Base-by-base conservation (phyloP, 441 rosid species). In the Euphorbia schlechtendalii region DNA sequence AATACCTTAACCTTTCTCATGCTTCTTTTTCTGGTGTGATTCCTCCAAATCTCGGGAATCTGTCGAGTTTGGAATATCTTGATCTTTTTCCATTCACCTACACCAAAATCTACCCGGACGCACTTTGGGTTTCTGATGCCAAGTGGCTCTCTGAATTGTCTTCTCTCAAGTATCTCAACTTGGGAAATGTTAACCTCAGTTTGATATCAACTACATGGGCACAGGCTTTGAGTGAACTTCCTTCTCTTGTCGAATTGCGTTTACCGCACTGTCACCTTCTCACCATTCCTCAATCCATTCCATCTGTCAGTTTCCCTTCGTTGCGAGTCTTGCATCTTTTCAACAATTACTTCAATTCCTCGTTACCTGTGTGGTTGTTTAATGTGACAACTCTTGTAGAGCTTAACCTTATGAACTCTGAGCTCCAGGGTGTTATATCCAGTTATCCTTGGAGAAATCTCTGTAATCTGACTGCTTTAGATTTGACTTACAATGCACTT, bases 11-110 rank as follows among this genome's bases (percentile, higher is more conserved):
- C 64, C 81, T 65, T 60, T 74, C 77, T 27, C 55, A 14, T 8
- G 71, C 75, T 12, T 70, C 71, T 2, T 74, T 77, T 21, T 64
- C 65, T 24, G 83, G 79, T 24, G 3, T 18, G 0, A 32, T 77
- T 46, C 79, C 74, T 20, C 61, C 79, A 14, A 69, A 68, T 20
- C 63, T 80, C 13, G 79, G 83, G 14, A 74, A 77, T 51, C 51
- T 80, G 45, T 65, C 73, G 1, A 69, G 54, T 34, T 65, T 77
- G 70, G 58, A 22, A 13, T 61, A 67, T 59, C 77, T 80, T 25
- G 77, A 77, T 59, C 74, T 77, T n/a, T 49, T 54, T 34, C 28
- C 70, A n/a, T 49, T 27, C 17, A 13, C 20, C 2, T 64, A 52
- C 20, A 25, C 27, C 1, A 15, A 53, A 6, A 9, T 8, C 15